Evolutionary conservation across 352 stramenopile genomes (phyloP), one percentile per base, ranked within the genome.

Genomic region (Pythium myriotylum): DNA sequence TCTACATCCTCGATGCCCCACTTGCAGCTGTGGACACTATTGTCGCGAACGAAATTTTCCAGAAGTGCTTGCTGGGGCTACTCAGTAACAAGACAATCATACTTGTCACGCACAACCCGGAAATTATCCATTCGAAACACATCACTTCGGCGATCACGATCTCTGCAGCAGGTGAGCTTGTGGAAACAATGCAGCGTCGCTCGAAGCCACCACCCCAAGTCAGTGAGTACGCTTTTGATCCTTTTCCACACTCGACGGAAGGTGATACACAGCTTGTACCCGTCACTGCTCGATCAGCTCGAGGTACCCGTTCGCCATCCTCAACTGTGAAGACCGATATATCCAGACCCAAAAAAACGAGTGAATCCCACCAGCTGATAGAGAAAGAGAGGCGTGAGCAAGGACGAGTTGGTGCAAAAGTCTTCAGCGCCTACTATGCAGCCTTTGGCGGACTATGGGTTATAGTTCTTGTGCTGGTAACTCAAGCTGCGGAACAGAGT

Each of bases 1-100:
- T 74, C 23, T 89, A 88, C 66, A 43, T 98, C 5, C 71, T 98
- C 5, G 93, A 98, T 64, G 89, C 97, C 62, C 75, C 86, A 19
- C 65, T 98, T 2, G 76, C 73, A 29, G 91, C 91, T 16, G 92
- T 98, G 2, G 93, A 98, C 70, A 81, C 81, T 39, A 85, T 97
- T 67, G 92, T 98, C 26, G 89, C 78, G 19, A 79, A 80, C 42
- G 51, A 93, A 67, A 60, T 97, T n/a, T 97, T 97, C 61, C 22
- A 29, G 9, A 52, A 54, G 22, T 62, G 54, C 29, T 22, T 54
- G 16, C 46, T 45, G 4, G 29, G 45, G 2, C 27, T 62, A 27
- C 42, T 62, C 14, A 3, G 40, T 7, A 19, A 51, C 39, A 50
- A 59, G 26, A 59, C 39, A n/a, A 59, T 51, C 42, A 10, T 59